Percentiles rank a stretch among this genome's conserved stretches.
Conservation (phyloP, 768 basidiomycete genomes). For the Candolleomyces eurysporus region DNA sequence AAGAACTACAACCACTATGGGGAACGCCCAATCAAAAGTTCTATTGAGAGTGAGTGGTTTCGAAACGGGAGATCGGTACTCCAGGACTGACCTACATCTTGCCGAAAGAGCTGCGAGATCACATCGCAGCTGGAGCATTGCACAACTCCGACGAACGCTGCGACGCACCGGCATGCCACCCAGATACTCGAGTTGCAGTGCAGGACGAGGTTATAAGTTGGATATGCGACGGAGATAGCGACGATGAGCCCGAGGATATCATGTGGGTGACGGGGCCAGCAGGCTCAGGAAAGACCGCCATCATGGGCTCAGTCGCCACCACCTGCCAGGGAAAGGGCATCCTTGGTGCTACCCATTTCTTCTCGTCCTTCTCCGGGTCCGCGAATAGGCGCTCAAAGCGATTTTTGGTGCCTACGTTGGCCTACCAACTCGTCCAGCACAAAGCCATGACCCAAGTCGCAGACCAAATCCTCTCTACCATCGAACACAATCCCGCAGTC, state of each 20-base stretch:
- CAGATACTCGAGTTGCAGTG: slow-evolving; percentile 1
- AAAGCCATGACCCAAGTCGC: not conserved
- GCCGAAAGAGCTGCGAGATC: not conserved
- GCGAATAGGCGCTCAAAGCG: not conserved
- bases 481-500: not conserved
- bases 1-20: too few relatives aligned
- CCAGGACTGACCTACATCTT: too few relatives aligned
- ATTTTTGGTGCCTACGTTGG: not conserved
- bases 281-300: slow-evolving; percentile 8
- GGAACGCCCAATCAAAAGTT: too few relatives aligned
- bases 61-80: too few relatives aligned
- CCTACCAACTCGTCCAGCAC: not conserved
- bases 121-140: not conserved
- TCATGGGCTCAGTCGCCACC: slow-evolving; percentile 6
- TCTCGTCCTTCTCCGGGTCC: not conserved
- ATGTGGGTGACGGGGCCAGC: slow-evolving; percentile 7
- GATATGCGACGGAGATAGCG: not conserved
- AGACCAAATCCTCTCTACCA: not conserved
- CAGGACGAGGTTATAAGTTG: not conserved
- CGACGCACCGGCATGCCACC: not conserved
- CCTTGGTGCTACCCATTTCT: slow-evolving; percentile 7
- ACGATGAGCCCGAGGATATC: not conserved
- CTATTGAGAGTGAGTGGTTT: too few relatives aligned
- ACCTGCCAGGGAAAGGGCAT: not conserved
- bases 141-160: slow-evolving; percentile 8